Conservation (phyloP, 805 yeast species). For the Barnettozyma vustinii region DNA sequence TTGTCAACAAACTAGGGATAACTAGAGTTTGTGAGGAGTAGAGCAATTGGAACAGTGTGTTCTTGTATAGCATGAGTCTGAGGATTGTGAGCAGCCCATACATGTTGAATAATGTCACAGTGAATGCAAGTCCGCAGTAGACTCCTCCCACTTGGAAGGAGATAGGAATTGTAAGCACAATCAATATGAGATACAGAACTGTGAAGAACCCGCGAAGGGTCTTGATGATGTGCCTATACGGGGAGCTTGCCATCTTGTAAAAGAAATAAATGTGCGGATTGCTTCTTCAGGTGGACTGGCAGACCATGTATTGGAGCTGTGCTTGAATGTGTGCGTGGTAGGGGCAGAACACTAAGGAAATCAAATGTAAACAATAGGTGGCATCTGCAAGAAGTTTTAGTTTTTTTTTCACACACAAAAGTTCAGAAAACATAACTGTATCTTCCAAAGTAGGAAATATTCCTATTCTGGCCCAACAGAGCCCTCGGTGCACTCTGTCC, state of each 20-base stretch:
- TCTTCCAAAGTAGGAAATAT: background rate
- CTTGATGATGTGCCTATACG: constrained; percentile 9
- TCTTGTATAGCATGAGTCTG: constrained; percentile 42
- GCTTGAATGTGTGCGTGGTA: background rate
- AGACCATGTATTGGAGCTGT: background rate
- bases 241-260: constrained; percentile 3
- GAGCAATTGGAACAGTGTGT: constrained; percentile 32
- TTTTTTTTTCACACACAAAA: background rate
- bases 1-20: constrained; percentile 74
- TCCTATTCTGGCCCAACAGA: background rate
- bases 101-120: constrained; percentile 62
- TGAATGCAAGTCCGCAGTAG: constrained; percentile 81
- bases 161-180: constrained; percentile 80
- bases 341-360: background rate
- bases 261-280: background rate
- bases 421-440: background rate
- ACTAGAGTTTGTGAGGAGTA: constrained; percentile 80
- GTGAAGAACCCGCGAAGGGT: constrained; percentile 36
- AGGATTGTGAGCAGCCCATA: constrained; percentile 73
- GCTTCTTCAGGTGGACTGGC: background rate
- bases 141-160: constrained; percentile 93
- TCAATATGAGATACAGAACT: constrained; percentile 56
- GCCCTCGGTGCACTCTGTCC: background rate
- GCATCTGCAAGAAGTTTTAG: background rate
- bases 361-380: background rate